phyloP scores from a whole-genome alignment of 768 basidiomycete genomes.

The Megacollybia marginata region DNA sequence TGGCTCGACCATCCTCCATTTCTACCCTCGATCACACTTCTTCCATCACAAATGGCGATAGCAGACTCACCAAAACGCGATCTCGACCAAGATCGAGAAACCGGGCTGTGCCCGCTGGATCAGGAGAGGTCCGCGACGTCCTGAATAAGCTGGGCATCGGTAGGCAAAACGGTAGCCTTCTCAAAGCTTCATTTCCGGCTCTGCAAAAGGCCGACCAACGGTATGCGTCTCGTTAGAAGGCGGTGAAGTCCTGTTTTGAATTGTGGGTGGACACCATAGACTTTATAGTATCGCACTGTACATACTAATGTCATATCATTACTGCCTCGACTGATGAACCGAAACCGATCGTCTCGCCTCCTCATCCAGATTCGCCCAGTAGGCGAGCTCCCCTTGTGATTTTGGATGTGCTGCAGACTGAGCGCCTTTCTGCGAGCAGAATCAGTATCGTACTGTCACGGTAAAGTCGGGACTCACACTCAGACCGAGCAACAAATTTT shows the following conservation, averaged over 20 bases:
- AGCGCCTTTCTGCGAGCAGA: conserved; percentile 45
- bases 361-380: conserved; percentile 84
- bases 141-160: conserved; percentile 80
- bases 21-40: conserved; percentile 71
- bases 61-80: conserved; percentile 42
- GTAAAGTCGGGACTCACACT: conserved; percentile 43
- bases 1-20: conserved; percentile 63
- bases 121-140: conserved; percentile 75
- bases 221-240: conserved; percentile 15
- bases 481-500: conserved; percentile 65
- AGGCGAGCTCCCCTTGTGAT: conserved; percentile 78
- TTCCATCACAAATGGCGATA: conserved; percentile 34
- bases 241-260: too few species aligned
- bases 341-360: conserved; percentile 56
- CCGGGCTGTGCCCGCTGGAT: conserved; percentile 38
- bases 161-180: conserved; percentile 52
- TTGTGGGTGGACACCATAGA: too few species aligned
- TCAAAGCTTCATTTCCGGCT: conserved; percentile 68
- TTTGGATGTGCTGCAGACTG: conserved; percentile 75
- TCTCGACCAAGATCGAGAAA: conserved; percentile 47
- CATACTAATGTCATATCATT: too few species aligned
- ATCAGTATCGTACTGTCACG: neutral
- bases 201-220: conserved; percentile 38
- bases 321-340: conserved; percentile 17
- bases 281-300: too few species aligned